A percentile compares a stretch with the other conserved stretches of the same genome.
phyloP scores from a whole-genome alignment of 2,329 filamentous ascomycete genomes.

The Penicillium corylophilum region DNA sequence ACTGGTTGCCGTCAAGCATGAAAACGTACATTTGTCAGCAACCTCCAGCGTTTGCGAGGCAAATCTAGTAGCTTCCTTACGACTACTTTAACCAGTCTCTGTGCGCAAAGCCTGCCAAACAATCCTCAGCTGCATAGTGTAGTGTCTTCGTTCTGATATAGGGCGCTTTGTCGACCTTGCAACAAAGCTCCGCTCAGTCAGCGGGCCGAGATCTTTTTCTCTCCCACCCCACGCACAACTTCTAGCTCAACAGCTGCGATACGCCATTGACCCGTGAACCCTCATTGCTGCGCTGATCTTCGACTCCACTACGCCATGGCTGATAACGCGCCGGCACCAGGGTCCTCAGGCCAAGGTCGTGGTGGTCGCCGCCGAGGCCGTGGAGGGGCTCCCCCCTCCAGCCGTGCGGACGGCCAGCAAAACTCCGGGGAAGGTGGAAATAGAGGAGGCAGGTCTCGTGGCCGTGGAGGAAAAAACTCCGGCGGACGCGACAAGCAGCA shows the following conservation, averaged over 20 bases:
- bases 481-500: constrained; percentile 34
- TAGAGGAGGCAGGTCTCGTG: constrained; percentile 37
- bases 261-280: constrained; percentile 8
- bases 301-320: constrained; percentile 26
- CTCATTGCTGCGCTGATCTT: constrained; percentile 5
- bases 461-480: constrained; percentile 34
- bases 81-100: no score
- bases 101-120: no score
- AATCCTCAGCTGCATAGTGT: not conserved
- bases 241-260: constrained; percentile 4
- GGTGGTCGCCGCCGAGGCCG: constrained; percentile 43
- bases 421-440: constrained; percentile 27
- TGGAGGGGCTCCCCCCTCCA: constrained; percentile 34
- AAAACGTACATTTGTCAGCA: not conserved
- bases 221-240: constrained; percentile 16
- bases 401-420: constrained; percentile 29
- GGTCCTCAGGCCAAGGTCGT: constrained; percentile 42
- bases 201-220: constrained; percentile 20
- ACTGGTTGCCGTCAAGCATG: not conserved
- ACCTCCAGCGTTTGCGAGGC: not conserved
- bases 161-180: not conserved
- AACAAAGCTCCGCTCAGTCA: constrained; percentile 22
- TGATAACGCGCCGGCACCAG: constrained; percentile 28
- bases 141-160: not conserved
- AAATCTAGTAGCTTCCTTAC: not conserved